Percentiles rank a stretch among this genome's conserved stretches.
These are phyloP conservation scores for Magnusiomyces tetraspermus DNA, from an alignment of 1,139 yeast genomes.

Conservation along the genomic window DNA sequence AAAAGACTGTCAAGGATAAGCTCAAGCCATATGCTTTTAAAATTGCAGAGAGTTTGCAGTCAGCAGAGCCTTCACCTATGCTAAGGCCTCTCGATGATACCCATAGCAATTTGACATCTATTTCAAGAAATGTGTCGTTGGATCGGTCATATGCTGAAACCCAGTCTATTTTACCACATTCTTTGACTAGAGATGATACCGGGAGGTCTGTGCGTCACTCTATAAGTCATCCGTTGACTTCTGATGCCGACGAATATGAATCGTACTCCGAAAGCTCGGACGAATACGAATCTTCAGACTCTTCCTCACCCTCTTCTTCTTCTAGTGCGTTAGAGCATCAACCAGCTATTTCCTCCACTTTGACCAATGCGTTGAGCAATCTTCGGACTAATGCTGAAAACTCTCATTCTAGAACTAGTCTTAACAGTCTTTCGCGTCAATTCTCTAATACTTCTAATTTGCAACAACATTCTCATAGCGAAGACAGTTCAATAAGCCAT, in stretches of 20 bases:
- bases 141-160: slow-evolving; percentile 3
- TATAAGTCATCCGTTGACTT: neutral
- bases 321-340: neutral
- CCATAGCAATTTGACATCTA: neutral
- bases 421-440: neutral
- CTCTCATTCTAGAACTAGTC: neutral
- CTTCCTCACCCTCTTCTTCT: too few species aligned
- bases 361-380: neutral
- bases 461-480: neutral
- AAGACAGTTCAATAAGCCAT: neutral
- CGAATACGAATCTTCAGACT: too few species aligned
- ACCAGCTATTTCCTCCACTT: neutral
- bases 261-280: neutral
- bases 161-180: neutral
- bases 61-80: slow-evolving; percentile 12
- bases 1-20: slow-evolving; percentile 6
- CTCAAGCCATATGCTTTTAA: slow-evolving; percentile 13
- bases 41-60: slow-evolving; percentile 14
- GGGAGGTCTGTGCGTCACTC: neutral
- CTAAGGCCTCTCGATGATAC: slow-evolving; percentile 9
- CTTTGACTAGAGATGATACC: neutral
- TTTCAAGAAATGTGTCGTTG: slow-evolving; percentile 4
- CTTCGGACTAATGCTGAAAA: neutral
- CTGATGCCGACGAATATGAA: neutral
- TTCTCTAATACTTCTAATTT: neutral